These are phyloP conservation scores for Kodamaea alishanica DNA, from an alignment of 1,139 yeast species.

Conservation along the genomic window DNA sequence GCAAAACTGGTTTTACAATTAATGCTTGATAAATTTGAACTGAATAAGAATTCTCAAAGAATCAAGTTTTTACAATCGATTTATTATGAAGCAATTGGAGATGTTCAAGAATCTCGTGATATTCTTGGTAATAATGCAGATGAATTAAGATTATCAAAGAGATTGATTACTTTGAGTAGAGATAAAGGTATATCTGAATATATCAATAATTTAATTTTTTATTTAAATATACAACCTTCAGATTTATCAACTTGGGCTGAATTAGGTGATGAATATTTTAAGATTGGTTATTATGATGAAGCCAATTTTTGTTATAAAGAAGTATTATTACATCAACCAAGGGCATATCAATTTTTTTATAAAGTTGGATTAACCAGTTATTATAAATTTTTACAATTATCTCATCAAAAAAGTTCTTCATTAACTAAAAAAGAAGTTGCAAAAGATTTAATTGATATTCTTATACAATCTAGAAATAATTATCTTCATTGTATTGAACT, in stretches of 20 bases:
- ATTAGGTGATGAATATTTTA: conserved; percentile 58
- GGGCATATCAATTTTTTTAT: conserved; percentile 69
- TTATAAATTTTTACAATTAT: conserved; percentile 15
- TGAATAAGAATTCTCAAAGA: conserved; percentile 47
- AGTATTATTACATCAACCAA: conserved; percentile 61
- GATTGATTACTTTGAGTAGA: conserved; percentile 34
- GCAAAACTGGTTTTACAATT: conserved; percentile 66
- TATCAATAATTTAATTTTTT: conserved; percentile 46
- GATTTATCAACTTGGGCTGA: conserved; percentile 80
- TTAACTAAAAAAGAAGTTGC: conserved; percentile 9
- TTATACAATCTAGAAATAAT: conserved; percentile 46
- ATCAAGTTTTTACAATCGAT: conserved; percentile 54
- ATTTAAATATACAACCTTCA: conserved; percentile 57
- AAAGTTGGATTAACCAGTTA: conserved; percentile 45
- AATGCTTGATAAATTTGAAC: conserved; percentile 62
- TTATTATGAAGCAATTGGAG: conserved; percentile 55
- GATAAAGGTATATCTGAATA: conserved; percentile 25
- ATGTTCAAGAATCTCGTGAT: conserved; percentile 29
- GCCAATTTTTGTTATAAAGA: conserved; percentile 70
- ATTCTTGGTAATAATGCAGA: conserved; percentile 37
- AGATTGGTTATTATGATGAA: conserved; percentile 61
- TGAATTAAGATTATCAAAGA: conserved; percentile 33
- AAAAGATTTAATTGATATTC: conserved; percentile 18
- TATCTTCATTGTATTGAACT: conserved; percentile 72
- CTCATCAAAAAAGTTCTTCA: background rate